Base-by-base conservation (phyloP, 345 rosid species). In the Combretum micranthum region DNA sequence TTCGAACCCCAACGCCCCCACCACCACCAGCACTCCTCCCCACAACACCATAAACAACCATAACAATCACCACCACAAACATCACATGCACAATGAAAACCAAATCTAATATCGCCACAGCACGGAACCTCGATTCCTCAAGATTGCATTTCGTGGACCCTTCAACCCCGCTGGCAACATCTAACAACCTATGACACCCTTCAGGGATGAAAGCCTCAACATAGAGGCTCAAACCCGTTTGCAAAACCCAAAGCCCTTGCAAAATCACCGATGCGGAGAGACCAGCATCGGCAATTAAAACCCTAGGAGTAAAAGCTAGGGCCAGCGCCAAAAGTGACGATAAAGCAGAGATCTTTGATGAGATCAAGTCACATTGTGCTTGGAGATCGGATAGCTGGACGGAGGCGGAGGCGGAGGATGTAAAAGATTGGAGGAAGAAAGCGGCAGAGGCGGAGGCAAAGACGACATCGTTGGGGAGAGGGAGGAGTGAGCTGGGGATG, bases 121-220 rank as follows among this genome's bases (percentile, higher is more conserved):
- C 99, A 42, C 99, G 69, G 39, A 89, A 61, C 75, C 75, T 74
- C 2, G 95, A 83, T 48, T 83, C 97, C 19, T 82, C 88, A 0
- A 85, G 65, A 67, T 85, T 97, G 64, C 99, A 89, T 56, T 82
- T 67, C 10, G 97, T 93, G 0, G 97, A 89, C 3, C 99, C 86
- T 57, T 89, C 97, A 0, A 85, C 89, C 4, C 96, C 95, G 3
- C 72, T 69, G 42, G 76, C 72, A 44, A 89, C 96, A 59, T 87
- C 96, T 14, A 93, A 79, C 70, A 86, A 56, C 62, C 70, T 68
- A 49, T 93, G 96, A 46, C 97, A 93, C 1, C 97, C 97, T 17
- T 85, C 91, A 0, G 99, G 99, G 16, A 93, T 89, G 46, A 89
- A 89, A 0, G 80, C 84, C 16, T 93, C 97, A 0, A 87, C 99